Conservation (phyloP, 2,329 filamentous ascomycete species). For the Xylariaceae sp. region DNA sequence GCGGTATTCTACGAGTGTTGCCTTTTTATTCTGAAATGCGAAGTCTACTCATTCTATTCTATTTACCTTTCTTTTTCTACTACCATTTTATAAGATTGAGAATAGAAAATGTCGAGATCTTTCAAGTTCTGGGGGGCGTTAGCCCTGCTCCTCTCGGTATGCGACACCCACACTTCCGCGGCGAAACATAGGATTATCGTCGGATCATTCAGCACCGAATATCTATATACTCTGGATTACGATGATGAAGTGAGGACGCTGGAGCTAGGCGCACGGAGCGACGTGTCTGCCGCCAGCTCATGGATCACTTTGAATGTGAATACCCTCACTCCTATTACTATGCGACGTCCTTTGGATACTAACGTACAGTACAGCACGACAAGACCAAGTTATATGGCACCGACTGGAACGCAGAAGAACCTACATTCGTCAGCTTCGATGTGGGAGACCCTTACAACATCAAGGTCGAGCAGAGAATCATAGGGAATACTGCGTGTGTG, state of each 20-base stretch:
- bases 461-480: conserved; percentile 18
- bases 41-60: too few relatives aligned
- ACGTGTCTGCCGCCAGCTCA: conserved; percentile 22
- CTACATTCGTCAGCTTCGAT: conserved; percentile 28
- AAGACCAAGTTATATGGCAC: conserved; percentile 31
- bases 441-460: conserved; percentile 23
- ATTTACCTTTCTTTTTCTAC: background rate
- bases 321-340: background rate
- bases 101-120: background rate
- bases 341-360: background rate
- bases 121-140: background rate
- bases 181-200: conserved; percentile 23
- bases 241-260: conserved; percentile 27
- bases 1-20: too few relatives aligned
- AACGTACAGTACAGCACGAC: conserved; percentile 24
- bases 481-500: conserved; percentile 18
- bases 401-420: conserved; percentile 20
- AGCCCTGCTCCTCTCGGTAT: background rate
- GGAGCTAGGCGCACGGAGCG: conserved; percentile 21
- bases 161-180: background rate
- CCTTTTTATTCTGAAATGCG: too few relatives aligned
- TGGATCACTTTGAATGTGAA: conserved; percentile 33
- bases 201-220: conserved; percentile 29
- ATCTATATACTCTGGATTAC: conserved; percentile 31
- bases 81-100: background rate